Base-by-base conservation (phyloP, 805 yeast species). In the Cyberlindnera suaveolens region DNA sequence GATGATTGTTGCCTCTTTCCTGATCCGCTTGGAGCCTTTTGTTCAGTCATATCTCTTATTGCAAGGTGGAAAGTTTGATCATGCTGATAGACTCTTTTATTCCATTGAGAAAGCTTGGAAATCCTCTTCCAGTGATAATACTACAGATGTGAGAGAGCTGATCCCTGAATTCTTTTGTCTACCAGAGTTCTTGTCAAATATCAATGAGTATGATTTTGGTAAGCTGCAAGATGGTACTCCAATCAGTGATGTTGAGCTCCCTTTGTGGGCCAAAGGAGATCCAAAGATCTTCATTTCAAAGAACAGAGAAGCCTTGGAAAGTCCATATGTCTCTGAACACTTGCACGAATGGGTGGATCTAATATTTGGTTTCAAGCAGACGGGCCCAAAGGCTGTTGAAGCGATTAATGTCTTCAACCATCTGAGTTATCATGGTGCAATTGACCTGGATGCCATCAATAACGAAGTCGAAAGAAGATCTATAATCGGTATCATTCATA, bases 21-120 rank as follows among this genome's bases (percentile, higher is more conserved):
- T 88, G 49, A 85, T 88, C 32, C 68, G 96, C 39, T 53, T 88
- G 20, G 75, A 81, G 48, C 96, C 96, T 0, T 85, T 79, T 62
- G 91, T 84, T 3, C 85, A 84, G 41, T 82, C 95, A 0, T 87
- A 84, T 54, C 62, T 86, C 34, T 57, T 85, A 16, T 64, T 89
- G 7, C 96, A 88, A 66, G 96, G 93, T 11, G 96, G 96, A 0
- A 81, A 77, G 43, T 86, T 88, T 66, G 96, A 88, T 49, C 95
- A 83, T 54, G 91, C 96, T 0, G 96, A 88, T 56, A 63, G 96
- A 42, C 61, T 87, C 9, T 88, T 88, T 57, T 73, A 77, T 51
- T 84, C 93, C 0, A 67, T 88, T 26, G 75, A 72, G n/a, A 77
- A 82, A 47, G 80, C 95, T 0, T 88, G 96, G 96, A 58, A 62